Base-by-base conservation (phyloP, 371 early-diverging fungal genomes). In the Mucor saturninus region DNA sequence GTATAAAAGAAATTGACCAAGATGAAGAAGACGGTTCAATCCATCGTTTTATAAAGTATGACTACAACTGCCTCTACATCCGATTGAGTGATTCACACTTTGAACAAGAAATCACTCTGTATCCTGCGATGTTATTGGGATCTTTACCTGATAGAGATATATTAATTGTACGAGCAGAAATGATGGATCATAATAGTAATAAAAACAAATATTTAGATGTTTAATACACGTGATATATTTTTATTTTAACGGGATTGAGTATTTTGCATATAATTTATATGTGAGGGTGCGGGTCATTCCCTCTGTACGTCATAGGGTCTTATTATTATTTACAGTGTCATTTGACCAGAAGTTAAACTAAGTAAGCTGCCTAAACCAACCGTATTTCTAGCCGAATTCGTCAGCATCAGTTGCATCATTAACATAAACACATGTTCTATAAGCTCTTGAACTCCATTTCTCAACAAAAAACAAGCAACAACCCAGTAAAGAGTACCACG, bases 131-230 rank as follows among this genome's bases (percentile, higher is more conserved):
- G 63, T 54, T 75, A 21, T 56, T 75, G 31, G 75, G 69, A 4
- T 75, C 69, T 54, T 65, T 75, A 57, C 64, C 72, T 13, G 72
- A 72, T 69, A 69, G 70, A 65, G 75, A 75, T 42, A 69, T 75
- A 43, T 59, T 75, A 61, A 67, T 75, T 29, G 58, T 72, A n/a
- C 69, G 75, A 64, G 69, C 65, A 45, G 69, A 69, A 51, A 65
- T 55, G 57, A 64, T 60, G 56, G 67, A 71, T 60, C 68, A 68
- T 52, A 57, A 57, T 54, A 65, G 42, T 42, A 52, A 52, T 59
- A 65, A 59, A 54, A 59, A 65, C 60, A 65, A 65, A 65, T 65
- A 65, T 65, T 59, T 65, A 55, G 61, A 65, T 31, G 38, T 29
- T 37, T 50, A 50, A 30, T 43, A 61, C 53, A 26, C 26, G 48